Evolutionary conservation across 805 yeast genomes (phyloP), one percentile per base, ranked within the genome.

Genomic region (Cyberlindnera xishuangbannaensis): DNA sequence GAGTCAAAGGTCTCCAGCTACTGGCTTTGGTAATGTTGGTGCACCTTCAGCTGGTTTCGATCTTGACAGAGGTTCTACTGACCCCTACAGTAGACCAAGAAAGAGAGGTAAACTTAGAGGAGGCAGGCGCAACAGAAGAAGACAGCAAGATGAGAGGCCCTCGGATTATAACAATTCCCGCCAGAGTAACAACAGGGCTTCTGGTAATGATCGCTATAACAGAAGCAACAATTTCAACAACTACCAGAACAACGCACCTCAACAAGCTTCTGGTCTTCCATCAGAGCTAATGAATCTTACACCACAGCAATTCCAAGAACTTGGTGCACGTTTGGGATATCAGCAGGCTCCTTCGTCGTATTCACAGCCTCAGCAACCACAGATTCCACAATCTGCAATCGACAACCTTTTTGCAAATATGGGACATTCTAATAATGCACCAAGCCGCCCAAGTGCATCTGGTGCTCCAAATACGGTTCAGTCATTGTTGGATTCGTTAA

Each of bases 401-500:
- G n/a, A n/a, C n/a, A n/a, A n/a, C n/a, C n/a, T n/a, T n/a, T n/a
- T n/a, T n/a, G n/a, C n/a, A n/a, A n/a, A n/a, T n/a, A n/a, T n/a
- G n/a, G 14, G 14, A 8, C 26, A 8, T 11, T 15, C 26, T 12
- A 7, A 7, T 7, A 11, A 8, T 7, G 26, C 26, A 12, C 26
- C 26, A 24, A n/a, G n/a, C n/a, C n/a, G n/a, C n/a, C n/a, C n/a
- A n/a, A n/a, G n/a, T n/a, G n/a, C n/a, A n/a, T n/a, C n/a, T n/a
- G n/a, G n/a, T n/a, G 14, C 7, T n/a, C 14, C 14, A 9, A 24
- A 14, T 18, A 22, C 26, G 34, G 66, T 61, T 18, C 61, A 61
- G 47, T 54, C 60, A 34, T 45, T 63, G 28, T 42, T 63, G 41
- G 65, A 62, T 28, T 55, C 64, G 30, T 44, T 63, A 34, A 61